phyloP scores from a whole-genome alignment of 1,284 basidiomycete genomes.

The Salmacisia buchloeana region DNA sequence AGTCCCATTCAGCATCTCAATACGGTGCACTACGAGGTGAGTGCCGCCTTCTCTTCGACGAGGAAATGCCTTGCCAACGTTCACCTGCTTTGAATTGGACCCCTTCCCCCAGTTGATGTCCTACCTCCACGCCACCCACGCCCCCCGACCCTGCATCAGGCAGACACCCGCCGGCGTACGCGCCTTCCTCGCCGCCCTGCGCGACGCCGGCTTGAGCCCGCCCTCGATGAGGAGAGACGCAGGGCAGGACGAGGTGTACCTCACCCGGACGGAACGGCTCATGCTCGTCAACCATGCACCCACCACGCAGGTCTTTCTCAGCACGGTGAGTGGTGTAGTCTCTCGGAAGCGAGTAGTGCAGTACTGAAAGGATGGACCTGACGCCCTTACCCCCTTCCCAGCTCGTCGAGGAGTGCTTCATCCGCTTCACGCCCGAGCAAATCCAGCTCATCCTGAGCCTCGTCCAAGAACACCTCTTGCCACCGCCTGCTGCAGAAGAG shows the following conservation, averaged over 20 bases:
- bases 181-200: background rate
- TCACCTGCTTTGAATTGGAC: no score
- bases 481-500: no score
- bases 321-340: background rate
- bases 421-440: background rate
- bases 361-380: background rate
- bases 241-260: background rate
- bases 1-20: background rate
- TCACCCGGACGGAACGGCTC: background rate
- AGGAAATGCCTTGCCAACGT: no score
- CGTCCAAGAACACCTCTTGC: background rate
- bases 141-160: background rate
- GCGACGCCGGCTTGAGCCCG: background rate
- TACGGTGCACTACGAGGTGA: constrained; percentile 1
- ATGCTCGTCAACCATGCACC: constrained; percentile 7
- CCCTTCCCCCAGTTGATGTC: background rate
- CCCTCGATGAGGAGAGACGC: background rate
- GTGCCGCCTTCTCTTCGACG: background rate
- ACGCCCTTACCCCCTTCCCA: background rate
- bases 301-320: constrained; percentile 1
- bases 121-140: background rate
- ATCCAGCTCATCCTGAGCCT: background rate
- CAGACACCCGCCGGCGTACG: background rate
- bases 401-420: constrained; percentile 3
- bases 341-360: background rate